Percentiles rank a stretch among this genome's conserved stretches.
Evolutionary conservation across 306 rosid species (phyloP).

Genomic region (Pachyrhizus erosus): DNA sequence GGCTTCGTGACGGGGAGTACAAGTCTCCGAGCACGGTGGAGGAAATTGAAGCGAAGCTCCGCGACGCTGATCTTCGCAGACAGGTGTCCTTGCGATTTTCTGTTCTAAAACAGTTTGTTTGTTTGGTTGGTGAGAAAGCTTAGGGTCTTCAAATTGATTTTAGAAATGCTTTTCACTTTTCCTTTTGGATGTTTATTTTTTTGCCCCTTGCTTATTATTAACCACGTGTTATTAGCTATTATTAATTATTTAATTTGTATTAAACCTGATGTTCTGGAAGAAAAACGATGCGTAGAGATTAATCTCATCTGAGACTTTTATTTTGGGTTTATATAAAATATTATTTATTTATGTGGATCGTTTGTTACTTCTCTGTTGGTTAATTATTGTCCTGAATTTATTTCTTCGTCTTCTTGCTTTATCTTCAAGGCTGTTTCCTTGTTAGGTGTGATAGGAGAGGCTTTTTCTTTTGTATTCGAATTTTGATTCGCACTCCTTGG

Average conservation of each 20-base stretch:
- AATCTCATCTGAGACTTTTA: slow-evolving; percentile 4
- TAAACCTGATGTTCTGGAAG: slow-evolving; percentile 17
- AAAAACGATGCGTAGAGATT: background rate
- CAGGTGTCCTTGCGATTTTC: slow-evolving; percentile 61
- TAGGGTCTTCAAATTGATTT: slow-evolving; percentile 33
- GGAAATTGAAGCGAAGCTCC: slow-evolving; percentile 87
- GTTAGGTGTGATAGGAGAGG: slow-evolving; percentile 51
- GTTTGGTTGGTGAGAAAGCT: slow-evolving; percentile 54
- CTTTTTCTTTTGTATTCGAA: slow-evolving; percentile 34
- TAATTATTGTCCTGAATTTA: background rate
- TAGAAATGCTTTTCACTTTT: slow-evolving; percentile 6
- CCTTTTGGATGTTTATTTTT: background rate
- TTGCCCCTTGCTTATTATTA: background rate
- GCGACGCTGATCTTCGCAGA: slow-evolving; percentile 88
- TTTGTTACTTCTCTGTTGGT: slow-evolving; percentile 10
- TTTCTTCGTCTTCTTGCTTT: slow-evolving; percentile 24
- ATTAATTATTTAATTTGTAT: background rate
- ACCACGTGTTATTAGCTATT: slow-evolving; percentile 35
- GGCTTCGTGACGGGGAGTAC: slow-evolving; percentile 64
- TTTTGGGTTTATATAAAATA: background rate
- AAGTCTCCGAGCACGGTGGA: slow-evolving; percentile 83
- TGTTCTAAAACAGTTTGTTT: slow-evolving; percentile 18
- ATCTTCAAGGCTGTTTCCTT: slow-evolving; percentile 30
- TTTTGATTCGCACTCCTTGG: slow-evolving; percentile 31
- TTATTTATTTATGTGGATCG: background rate